phyloP scores from a whole-genome alignment of 306 rosid genomes.

The Quercus robur region DNA sequence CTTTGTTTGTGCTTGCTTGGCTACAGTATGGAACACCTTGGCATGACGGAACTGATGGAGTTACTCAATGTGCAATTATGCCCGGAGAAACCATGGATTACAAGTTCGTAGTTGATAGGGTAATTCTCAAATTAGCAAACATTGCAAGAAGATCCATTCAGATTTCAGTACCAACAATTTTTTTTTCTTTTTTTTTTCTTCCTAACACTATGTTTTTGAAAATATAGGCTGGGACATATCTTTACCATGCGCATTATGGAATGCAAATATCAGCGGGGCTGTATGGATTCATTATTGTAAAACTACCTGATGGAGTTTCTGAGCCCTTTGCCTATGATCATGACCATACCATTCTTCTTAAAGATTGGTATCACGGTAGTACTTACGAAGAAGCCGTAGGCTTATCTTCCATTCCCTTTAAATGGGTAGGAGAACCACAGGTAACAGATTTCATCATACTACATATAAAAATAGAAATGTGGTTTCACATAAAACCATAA shows the following conservation, averaged over 20 bases:
- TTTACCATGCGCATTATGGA: slow-evolving; percentile 63
- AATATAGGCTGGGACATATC: slow-evolving; percentile 47
- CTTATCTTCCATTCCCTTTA: slow-evolving; percentile 18
- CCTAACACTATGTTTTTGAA: neutral
- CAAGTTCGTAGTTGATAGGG: slow-evolving; percentile 52
- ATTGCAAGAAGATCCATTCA: neutral
- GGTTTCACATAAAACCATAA: neutral
- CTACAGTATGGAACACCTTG: slow-evolving; percentile 53
- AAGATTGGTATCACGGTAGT: slow-evolving; percentile 51
- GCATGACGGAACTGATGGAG: slow-evolving; percentile 58
- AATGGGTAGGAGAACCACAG: slow-evolving; percentile 53
- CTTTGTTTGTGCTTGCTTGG: neutral
- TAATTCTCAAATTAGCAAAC: slow-evolving; percentile 5
- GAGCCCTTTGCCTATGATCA: slow-evolving; percentile 49
- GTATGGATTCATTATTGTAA: slow-evolving; percentile 39
- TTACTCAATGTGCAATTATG: slow-evolving; percentile 50
- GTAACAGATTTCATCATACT: slow-evolving; percentile 8
- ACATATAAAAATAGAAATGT: neutral
- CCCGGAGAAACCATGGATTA: slow-evolving; percentile 53
- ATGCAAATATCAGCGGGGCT: slow-evolving; percentile 57
- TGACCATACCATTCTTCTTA: slow-evolving; percentile 49
- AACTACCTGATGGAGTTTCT: slow-evolving; percentile 38
- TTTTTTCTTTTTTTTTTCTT: neutral
- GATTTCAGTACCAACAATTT: neutral
- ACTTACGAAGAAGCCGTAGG: slow-evolving; percentile 35